Conservation (phyloP, 352 stramenopile genomes). For the Phytophthora tubulina region DNA sequence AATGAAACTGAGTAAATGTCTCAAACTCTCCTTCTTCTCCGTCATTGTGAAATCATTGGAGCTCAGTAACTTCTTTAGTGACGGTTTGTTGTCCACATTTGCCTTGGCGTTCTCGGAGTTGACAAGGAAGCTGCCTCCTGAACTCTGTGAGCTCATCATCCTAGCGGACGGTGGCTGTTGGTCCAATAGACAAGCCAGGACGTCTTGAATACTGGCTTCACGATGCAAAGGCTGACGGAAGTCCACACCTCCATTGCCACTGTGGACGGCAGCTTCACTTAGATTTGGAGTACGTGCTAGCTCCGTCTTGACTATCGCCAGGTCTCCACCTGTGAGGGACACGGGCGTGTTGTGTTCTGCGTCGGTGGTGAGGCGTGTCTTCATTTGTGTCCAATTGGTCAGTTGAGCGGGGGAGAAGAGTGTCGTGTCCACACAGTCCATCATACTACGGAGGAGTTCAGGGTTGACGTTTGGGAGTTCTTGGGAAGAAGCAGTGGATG, state of each 20-base stretch:
- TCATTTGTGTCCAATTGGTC: conserved; percentile 85
- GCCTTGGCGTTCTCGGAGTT: conserved; percentile 55
- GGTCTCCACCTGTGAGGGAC: conserved; percentile 41
- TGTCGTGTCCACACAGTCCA: conserved; percentile 88
- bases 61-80: conserved; percentile 84
- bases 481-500: conserved; percentile 15
- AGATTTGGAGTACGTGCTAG: conserved; percentile 41
- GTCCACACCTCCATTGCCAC: conserved; percentile 34
- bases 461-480: conserved; percentile 63
- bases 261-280: conserved; percentile 12
- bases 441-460: conserved; percentile 84
- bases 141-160: conserved; percentile 51
- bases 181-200: conserved; percentile 78
- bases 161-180: conserved; percentile 65
- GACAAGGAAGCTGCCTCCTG: conserved; percentile 63
- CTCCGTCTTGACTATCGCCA: conserved; percentile 56
- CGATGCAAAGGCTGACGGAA: conserved; percentile 70
- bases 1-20: conserved; percentile 84
- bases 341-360: conserved; percentile 57
- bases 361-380: conserved; percentile 63
- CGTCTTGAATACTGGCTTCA: conserved; percentile 82
- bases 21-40: conserved; percentile 89
- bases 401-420: conserved; percentile 80
- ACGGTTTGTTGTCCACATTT: conserved; percentile 53
- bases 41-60: conserved; percentile 87